These are phyloP conservation scores for Paramecium biaurelia DNA, from an alignment of 73 alveolate genomes.

Conservation along the genomic window DNA sequence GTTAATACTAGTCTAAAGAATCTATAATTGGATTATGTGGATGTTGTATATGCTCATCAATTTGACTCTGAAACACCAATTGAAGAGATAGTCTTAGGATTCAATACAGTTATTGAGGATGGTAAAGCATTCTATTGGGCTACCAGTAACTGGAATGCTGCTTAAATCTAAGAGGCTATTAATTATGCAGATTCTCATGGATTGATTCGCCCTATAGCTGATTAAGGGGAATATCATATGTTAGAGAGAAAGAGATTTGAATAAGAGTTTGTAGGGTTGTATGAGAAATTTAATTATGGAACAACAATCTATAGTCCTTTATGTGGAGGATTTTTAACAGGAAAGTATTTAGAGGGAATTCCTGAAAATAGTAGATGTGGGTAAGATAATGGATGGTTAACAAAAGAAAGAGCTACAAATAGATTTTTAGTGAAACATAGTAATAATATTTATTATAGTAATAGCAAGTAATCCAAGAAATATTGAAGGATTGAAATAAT, in stretches of 20 bases:
- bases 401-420: background rate
- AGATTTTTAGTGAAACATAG: background rate
- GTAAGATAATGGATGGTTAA: slow-evolving; percentile 43
- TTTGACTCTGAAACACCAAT: slow-evolving; percentile 87
- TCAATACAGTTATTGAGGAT: slow-evolving; percentile 85
- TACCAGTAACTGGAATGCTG: slow-evolving; percentile 94
- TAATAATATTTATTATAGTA: background rate
- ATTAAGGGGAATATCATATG: slow-evolving; percentile 90
- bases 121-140: slow-evolving; percentile 98
- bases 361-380: slow-evolving; percentile 81
- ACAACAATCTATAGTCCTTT: slow-evolving; percentile 92
- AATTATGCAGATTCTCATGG: slow-evolving; percentile 72
- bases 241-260: slow-evolving; percentile 89
- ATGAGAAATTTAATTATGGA: slow-evolving; percentile 76
- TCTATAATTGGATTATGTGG: slow-evolving; percentile 88
- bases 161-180: slow-evolving; percentile 79
- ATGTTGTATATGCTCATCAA: slow-evolving; percentile 88
- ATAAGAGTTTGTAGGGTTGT: slow-evolving; percentile 79
- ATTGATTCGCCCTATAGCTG: slow-evolving; percentile 90
- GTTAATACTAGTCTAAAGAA: slow-evolving; percentile 79
- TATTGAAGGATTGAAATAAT: slow-evolving; percentile 47
- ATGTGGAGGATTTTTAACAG: slow-evolving; percentile 91
- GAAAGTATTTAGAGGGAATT: slow-evolving; percentile 92
- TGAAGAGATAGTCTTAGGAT: slow-evolving; percentile 91
- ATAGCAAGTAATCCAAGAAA: slow-evolving; percentile 18